Evolutionary conservation across 73 alveolate genomes (phyloP), one percentile per base, ranked within the genome.

Genomic region (Paramecium biaurelia): DNA sequence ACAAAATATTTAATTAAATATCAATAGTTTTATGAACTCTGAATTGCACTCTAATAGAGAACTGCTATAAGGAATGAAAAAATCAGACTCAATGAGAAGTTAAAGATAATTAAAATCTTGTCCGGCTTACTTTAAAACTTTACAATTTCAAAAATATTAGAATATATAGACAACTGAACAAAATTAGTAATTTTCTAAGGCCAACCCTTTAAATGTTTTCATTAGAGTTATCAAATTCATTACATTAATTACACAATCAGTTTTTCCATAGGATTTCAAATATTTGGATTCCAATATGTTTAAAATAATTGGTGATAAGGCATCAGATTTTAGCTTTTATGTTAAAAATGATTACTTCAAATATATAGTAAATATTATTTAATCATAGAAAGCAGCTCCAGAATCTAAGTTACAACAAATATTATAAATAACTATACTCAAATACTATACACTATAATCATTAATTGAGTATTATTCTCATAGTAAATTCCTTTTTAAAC

Each of bases 221-320:
- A 32, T 63, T 2, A 63, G 28, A 32, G 26, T 63, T 3, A 63
- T 63, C 2, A 10, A 41, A 6, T 63, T 63, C 47, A 63, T 63
- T 12, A 63, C 84, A 30, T 26, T 63, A 63, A 63, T 63, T 5
- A 63, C 84, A 2, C 41, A 63, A 63, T 63, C 84, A 1, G 47
- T 63, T 6, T 63, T 63, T 32, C 84, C 84, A 26, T 63, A 63
- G 24, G 84, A 63, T 30, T 63, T 63, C 15, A 63, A 63, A 24
- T 63, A 63, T 63, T 12, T 63, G 23, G 84, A 63, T 63, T 11
- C 84, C 24, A 63, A 63, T 9, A 79, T 79, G 90, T 79, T 79
- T 45, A 79, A 30, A 20, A 79, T 79, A 23, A 79, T 79, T 24
- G 90, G 90, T 21, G 90, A 79, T 79, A 79, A 79, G 28, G 74